These are phyloP conservation scores for Chaetomidium leptoderma DNA, from an alignment of 495 filamentous ascomycete species.

Conservation along the genomic window DNA sequence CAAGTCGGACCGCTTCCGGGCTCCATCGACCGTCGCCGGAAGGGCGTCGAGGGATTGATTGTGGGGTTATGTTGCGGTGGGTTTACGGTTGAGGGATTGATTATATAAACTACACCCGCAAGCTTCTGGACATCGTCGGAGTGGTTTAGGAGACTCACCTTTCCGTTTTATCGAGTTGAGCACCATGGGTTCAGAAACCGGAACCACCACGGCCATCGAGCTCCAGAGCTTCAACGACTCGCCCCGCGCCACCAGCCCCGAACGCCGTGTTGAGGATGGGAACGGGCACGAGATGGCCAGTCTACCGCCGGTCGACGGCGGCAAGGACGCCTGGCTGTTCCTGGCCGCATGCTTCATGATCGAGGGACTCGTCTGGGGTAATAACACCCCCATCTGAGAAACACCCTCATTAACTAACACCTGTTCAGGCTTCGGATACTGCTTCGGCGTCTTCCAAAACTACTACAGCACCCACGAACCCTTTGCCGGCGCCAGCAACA, in stretches of 20 bases:
- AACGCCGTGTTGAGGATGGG: neutral
- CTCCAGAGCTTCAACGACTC: neutral
- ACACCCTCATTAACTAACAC: neutral
- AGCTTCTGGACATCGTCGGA: too few relatives aligned
- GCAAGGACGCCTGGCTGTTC: conserved; percentile 61
- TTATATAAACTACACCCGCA: too few relatives aligned
- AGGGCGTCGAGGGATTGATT: too few relatives aligned
- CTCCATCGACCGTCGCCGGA: too few relatives aligned
- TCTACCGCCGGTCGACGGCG: conserved; percentile 58
- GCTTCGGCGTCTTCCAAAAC: conserved; percentile 51
- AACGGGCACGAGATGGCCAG: conserved; percentile 30
- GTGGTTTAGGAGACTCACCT: neutral
- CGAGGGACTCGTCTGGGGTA: conserved; percentile 65
- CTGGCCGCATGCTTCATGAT: conserved; percentile 58
- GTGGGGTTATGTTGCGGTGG: too few relatives aligned
- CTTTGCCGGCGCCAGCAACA: conserved; percentile 36
- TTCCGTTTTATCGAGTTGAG: neutral
- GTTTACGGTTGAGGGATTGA: too few relatives aligned
- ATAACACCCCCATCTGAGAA: neutral
- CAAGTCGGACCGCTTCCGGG: too few relatives aligned
- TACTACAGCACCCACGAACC: conserved; percentile 44
- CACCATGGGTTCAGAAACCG: neutral
- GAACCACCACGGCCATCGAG: conserved; percentile 1
- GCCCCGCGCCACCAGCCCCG: conserved; percentile 6
- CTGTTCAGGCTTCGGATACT: conserved; percentile 56